Conservation (phyloP, 1,139 yeast genomes). For the Lodderomyces elongisporus region DNA sequence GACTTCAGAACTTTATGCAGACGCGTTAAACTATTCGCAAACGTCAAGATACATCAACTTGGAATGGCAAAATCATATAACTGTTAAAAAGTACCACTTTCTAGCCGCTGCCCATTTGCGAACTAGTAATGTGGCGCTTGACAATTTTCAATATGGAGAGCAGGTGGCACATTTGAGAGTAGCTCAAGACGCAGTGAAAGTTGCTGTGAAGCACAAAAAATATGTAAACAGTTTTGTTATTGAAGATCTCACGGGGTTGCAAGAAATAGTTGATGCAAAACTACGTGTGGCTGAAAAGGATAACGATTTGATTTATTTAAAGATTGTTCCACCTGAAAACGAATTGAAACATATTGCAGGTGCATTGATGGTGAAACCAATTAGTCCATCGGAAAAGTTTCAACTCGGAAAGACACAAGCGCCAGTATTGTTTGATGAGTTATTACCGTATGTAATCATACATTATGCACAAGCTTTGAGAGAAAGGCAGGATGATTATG, state of each 20-base stretch:
- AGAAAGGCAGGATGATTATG: constrained; percentile 57
- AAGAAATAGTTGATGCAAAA: constrained; percentile 37
- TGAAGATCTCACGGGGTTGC: constrained; percentile 46
- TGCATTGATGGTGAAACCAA: constrained; percentile 54
- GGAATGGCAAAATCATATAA: constrained; percentile 62
- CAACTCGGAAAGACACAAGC: constrained; percentile 6
- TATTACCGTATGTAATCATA: constrained; percentile 64
- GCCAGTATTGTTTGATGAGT: constrained; percentile 29
- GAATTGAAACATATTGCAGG: constrained; percentile 43
- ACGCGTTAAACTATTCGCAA: constrained; percentile 42
- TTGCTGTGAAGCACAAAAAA: constrained; percentile 37
- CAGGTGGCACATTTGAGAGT: constrained; percentile 56
- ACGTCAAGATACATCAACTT: constrained; percentile 49
- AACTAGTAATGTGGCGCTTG: constrained; percentile 46
- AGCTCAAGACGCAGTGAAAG: constrained; percentile 28
- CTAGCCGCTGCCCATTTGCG: constrained; percentile 67
- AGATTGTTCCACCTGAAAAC: constrained; percentile 49
- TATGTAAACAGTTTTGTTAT: constrained; percentile 42
- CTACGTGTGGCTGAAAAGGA: constrained; percentile 65
- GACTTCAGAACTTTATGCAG: constrained; percentile 52
- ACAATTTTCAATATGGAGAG: constrained; percentile 56
- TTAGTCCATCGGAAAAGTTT: constrained; percentile 23
- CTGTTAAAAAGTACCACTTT: constrained; percentile 59
- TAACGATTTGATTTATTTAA: constrained; percentile 73
- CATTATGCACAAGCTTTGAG: constrained; percentile 66